Conservation (phyloP, 2,329 filamentous ascomycete species). For the Bipolaris bicolor region DNA sequence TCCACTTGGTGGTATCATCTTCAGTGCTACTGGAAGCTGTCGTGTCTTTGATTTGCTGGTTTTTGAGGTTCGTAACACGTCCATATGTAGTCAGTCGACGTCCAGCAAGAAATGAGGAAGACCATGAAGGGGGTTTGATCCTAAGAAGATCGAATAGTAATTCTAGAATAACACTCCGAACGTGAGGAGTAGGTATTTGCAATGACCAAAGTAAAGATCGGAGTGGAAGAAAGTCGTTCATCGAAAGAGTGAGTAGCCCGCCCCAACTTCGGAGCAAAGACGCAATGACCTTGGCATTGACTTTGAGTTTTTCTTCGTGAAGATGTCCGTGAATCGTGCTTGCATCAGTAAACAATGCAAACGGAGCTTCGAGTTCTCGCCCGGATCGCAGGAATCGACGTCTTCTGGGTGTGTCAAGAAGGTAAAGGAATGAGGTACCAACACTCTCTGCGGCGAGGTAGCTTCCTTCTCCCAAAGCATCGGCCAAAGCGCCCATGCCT, state of each 20-base stretch:
- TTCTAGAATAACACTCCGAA: constrained; percentile 82
- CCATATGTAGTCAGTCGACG: constrained; percentile 93
- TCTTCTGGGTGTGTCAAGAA: constrained; percentile 82
- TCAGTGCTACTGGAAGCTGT: constrained; percentile 70
- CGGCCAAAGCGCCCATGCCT: constrained; percentile 85
- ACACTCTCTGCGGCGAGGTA: constrained; percentile 94
- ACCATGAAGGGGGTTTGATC: constrained; percentile 94
- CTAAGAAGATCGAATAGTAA: constrained; percentile 82
- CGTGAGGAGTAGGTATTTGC: constrained; percentile 62
- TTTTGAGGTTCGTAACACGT: constrained; percentile 84
- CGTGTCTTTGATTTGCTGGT: constrained; percentile 59
- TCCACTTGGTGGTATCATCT: constrained; percentile 68
- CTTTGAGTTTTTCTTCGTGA: constrained; percentile 72
- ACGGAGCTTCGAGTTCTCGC: constrained; percentile 82
- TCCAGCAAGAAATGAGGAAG: constrained; percentile 91
- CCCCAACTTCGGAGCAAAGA: constrained; percentile 92
- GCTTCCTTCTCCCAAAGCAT: constrained; percentile 85
- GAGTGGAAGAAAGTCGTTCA: constrained; percentile 85
- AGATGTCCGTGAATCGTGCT: constrained; percentile 57
- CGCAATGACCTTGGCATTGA: constrained; percentile 92
- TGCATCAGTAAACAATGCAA: constrained; percentile 92
- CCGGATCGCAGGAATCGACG: constrained; percentile 85
- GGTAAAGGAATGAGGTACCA: constrained; percentile 83
- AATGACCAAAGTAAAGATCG: constrained; percentile 76
- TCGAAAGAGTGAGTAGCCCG: constrained; percentile 83